phyloP scores from a whole-genome alignment of 805 yeast species.

The Schwanniomyces sp. region DNA sequence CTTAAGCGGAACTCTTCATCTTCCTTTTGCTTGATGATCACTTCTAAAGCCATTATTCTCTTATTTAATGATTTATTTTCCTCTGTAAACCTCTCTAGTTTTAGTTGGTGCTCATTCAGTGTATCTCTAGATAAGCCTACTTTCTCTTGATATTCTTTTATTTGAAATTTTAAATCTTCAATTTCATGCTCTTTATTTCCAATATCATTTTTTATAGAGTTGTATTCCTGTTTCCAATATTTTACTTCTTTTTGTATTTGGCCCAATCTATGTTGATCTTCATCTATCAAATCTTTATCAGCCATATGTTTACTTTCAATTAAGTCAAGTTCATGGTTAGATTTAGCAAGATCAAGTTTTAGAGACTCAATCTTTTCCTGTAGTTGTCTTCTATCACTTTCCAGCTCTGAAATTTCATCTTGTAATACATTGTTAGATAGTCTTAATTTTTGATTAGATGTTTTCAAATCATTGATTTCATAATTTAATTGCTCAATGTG shows the following conservation, averaged over 20 bases:
- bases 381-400: neutral
- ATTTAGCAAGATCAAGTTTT: constrained; percentile 2
- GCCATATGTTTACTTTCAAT: constrained; percentile 10
- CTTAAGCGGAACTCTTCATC: constrained; percentile 18
- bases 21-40: constrained; percentile 23
- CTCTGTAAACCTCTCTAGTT: constrained; percentile 11
- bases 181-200: constrained; percentile 4
- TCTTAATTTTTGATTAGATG: constrained; percentile 19
- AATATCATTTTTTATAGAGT: constrained; percentile 3
- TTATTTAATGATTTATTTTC: constrained; percentile 12
- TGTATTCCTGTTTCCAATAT: constrained; percentile 11
- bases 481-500: neutral
- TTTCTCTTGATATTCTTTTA: constrained; percentile 12
- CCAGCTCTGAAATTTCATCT: constrained; percentile 3
- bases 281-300: neutral
- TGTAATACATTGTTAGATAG: constrained; percentile 7
- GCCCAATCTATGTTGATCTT: constrained; percentile 12
- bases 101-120: constrained; percentile 10
- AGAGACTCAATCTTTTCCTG: neutral
- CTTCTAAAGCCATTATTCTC: constrained; percentile 14
- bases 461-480: constrained; percentile 11
- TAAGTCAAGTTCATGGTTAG: constrained; percentile 3
- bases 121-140: constrained; percentile 10
- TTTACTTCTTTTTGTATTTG: constrained; percentile 11
- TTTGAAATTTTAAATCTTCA: constrained; percentile 11